A percentile compares a stretch with the other conserved stretches of the same genome.
These are phyloP conservation scores for Debaryomyces maramus DNA, from an alignment of 805 yeast species.

Conservation along the genomic window DNA sequence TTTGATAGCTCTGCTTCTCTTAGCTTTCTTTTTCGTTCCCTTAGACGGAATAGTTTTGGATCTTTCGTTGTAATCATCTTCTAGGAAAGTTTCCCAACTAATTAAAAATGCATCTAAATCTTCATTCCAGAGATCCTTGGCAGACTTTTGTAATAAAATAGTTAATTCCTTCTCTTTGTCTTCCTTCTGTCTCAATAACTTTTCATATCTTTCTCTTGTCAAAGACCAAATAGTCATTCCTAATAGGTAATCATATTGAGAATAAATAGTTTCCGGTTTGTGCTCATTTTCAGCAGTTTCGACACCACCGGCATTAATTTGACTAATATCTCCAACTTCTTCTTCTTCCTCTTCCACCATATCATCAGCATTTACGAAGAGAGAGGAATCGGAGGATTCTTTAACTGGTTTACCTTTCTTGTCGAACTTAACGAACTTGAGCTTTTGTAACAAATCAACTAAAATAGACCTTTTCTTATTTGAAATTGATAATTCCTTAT, in stretches of 20 bases:
- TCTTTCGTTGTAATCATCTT: slow-evolving; percentile 62
- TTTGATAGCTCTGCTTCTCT: slow-evolving; percentile 12
- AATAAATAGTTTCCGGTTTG: slow-evolving; percentile 53
- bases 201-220: slow-evolving; percentile 85
- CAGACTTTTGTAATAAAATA: slow-evolving; percentile 60
- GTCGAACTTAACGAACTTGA: slow-evolving; percentile 75
- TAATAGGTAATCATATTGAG: slow-evolving; percentile 80
- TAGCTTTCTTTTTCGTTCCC: slow-evolving; percentile 43
- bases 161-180: slow-evolving; percentile 72
- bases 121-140: slow-evolving; percentile 84
- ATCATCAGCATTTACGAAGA: slow-evolving; percentile 29
- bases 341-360: slow-evolving; percentile 47
- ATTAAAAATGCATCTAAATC: slow-evolving; percentile 76
- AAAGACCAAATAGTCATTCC: slow-evolving; percentile 95
- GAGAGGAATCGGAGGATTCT: slow-evolving; percentile 28
- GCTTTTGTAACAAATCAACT: slow-evolving; percentile 58
- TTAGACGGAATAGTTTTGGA: slow-evolving; percentile 46
- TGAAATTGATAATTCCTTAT: slow-evolving; percentile 63
- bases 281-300: slow-evolving; percentile 34
- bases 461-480: slow-evolving; percentile 71
- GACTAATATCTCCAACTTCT: slow-evolving; percentile 36
- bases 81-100: slow-evolving; percentile 67
- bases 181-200: slow-evolving; percentile 68
- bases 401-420: slow-evolving; percentile 65
- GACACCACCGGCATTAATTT: slow-evolving; percentile 25